Base-by-base conservation (phyloP, 2,329 filamentous ascomycete species). In the Fusarium scirpi region DNA sequence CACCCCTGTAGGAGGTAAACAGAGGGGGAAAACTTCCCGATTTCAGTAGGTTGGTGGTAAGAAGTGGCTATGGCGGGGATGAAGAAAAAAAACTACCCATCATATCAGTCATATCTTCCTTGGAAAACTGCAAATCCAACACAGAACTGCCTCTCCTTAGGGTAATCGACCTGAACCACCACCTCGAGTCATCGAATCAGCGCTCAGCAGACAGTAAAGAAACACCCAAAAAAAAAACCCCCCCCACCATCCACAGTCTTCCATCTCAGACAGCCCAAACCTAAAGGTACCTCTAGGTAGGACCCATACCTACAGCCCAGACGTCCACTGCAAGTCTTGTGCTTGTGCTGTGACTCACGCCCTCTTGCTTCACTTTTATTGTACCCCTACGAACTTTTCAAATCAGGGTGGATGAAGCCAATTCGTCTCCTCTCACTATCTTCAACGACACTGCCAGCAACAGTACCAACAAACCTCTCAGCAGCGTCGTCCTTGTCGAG, bases 371-470 rank as follows among this genome's bases (percentile, higher is more conserved):
- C 15, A 48, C 43, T 73, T 59, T 55, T 53, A 41, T 64, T 52
- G 65, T 43, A 59, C 44, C 41, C 54, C 44, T 58, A 64, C 64
- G 34, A 45, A 61, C 67, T 62, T 62, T 67, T 58, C 40, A 62
- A 72, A 58, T 56, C 70, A 64, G 69, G 53, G 69, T 76, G 74
- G 74, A 76, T 76, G 74, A 76, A 76, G 74, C 69, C 72, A 75
- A 74, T 76, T 72, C 74, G 71, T 62, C 58, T 73, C 48, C 46
- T 52, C 40, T 61, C 71, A 64, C 53, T 67, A 51, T 65, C 63
- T 53, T 46, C 55, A 69, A 64, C 64, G 51, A 72, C 72, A 45
- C 38, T 58, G 22, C 45, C 57, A 53, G 44, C 48, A 55, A 20
- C 46, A 45, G 61, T 49, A 49, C 45, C 45, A 62, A 25, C 29